Evolutionary conservation across 257 asterid species (phyloP).

Genomic region (Nicotiana noctiflora): DNA sequence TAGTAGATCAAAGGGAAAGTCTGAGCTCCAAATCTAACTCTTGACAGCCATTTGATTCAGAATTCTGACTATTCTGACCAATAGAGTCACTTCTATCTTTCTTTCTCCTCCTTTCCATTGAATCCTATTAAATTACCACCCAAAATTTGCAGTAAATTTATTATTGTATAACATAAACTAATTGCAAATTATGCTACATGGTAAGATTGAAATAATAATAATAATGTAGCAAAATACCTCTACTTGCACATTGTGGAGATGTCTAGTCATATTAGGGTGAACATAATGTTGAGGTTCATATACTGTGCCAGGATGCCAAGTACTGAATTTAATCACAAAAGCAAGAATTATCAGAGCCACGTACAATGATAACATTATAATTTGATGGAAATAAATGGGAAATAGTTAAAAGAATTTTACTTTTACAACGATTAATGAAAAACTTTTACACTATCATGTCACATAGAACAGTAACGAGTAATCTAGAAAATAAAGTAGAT

Average conservation of each 20-base stretch:
- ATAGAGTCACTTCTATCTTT: slow-evolving; percentile 33
- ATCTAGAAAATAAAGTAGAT: too few relatives aligned
- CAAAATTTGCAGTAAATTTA: not conserved
- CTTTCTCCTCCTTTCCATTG: slow-evolving; percentile 29
- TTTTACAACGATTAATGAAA: too few relatives aligned
- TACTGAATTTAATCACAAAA: slow-evolving; percentile 29
- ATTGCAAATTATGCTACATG: not conserved
- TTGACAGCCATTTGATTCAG: slow-evolving; percentile 48
- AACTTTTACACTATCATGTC: too few relatives aligned
- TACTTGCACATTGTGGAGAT: slow-evolving; percentile 42
- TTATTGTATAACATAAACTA: not conserved
- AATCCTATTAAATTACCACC: slow-evolving; percentile 30
- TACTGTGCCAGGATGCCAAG: slow-evolving; percentile 52
- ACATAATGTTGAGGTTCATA: slow-evolving; percentile 39
- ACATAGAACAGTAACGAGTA: too few relatives aligned
- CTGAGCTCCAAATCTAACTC: slow-evolving; percentile 94
- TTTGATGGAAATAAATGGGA: too few relatives aligned
- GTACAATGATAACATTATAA: not conserved
- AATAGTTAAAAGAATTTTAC: too few relatives aligned
- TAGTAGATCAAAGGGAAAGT: slow-evolving; percentile 24
- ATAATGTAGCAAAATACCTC: slow-evolving; percentile 36
- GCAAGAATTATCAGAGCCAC: not conserved
- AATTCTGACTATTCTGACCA: slow-evolving; percentile 38
- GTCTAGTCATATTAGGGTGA: slow-evolving; percentile 52
- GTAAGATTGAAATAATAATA: not conserved